These are phyloP conservation scores for Claviceps spartinae DNA, from an alignment of 2,329 filamentous ascomycete species.

Conservation along the genomic window DNA sequence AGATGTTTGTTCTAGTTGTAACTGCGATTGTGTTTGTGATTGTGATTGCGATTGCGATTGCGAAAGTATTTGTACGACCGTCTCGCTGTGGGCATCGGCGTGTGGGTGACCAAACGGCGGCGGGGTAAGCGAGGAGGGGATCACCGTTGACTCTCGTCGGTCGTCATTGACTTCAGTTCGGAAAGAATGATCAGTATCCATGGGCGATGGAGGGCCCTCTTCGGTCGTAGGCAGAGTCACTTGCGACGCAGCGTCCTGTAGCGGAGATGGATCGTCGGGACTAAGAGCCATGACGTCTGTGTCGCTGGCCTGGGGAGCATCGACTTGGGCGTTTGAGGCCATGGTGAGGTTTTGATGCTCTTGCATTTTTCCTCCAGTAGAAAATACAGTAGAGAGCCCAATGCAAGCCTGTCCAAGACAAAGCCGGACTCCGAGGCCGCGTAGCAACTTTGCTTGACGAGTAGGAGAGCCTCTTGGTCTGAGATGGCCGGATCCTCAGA, in stretches of 20 bases:
- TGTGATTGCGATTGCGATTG: constrained; percentile 14
- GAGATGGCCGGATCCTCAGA: neutral
- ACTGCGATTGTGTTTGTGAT: too few relatives aligned
- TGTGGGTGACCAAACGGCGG: constrained; percentile 37
- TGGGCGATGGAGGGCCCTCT: constrained; percentile 38
- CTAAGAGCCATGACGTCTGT: constrained; percentile 17
- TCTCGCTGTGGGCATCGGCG: constrained; percentile 19
- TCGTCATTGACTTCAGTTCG: constrained; percentile 37
- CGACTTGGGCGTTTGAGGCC: constrained; percentile 22
- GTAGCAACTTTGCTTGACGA: neutral
- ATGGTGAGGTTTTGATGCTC: constrained; percentile 12
- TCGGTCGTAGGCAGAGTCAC: constrained; percentile 46
- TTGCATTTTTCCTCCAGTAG: neutral
- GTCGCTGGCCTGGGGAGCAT: constrained; percentile 19
- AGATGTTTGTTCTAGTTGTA: constrained; percentile 23
- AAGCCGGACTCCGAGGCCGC: neutral
- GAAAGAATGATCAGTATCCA: constrained; percentile 35
- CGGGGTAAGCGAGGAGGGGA: constrained; percentile 45
- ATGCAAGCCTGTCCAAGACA: neutral
- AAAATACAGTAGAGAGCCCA: neutral
- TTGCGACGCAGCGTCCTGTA: constrained; percentile 29
- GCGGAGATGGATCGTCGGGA: constrained; percentile 19
- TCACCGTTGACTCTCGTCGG: constrained; percentile 27
- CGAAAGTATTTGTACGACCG: constrained; percentile 18
- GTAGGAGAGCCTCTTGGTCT: neutral